Conservation (phyloP, 2,329 filamentous ascomycete genomes). For the Ophiostoma quercus region DNA sequence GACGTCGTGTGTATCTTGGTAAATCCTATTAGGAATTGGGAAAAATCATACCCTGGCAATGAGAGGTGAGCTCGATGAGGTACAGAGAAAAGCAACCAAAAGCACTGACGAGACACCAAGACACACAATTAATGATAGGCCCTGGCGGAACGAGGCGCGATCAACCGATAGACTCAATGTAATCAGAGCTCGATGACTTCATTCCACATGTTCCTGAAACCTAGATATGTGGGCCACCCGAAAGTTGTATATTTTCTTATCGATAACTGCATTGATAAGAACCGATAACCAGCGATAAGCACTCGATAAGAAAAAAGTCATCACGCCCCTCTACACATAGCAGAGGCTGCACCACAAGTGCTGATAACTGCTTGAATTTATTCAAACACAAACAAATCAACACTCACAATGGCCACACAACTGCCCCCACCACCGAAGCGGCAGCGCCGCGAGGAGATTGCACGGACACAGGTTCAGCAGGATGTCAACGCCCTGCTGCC, state of each 20-base stretch:
- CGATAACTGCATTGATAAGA: neutral
- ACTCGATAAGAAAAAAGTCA: conserved; percentile 24
- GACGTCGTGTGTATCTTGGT: no score
- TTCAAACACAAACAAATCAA: neutral
- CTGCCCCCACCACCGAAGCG: conserved; percentile 55
- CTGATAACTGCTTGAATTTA: neutral
- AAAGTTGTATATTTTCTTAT: neutral
- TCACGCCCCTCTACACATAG: neutral
- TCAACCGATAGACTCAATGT: neutral
- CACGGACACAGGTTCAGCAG: conserved; percentile 68
- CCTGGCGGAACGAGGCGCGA: neutral
- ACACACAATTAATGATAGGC: neutral
- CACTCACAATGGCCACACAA: conserved; percentile 34
- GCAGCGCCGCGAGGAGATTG: conserved; percentile 69
- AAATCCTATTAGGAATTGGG: no score
- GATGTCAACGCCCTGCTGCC: conserved; percentile 65
- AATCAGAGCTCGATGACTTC: neutral
- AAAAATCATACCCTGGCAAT: no score
- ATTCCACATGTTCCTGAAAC: neutral
- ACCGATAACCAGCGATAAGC: conserved; percentile 21
- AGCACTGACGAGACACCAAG: neutral
- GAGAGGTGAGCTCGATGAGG: no score
- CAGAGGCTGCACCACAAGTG: neutral
- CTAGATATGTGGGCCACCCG: neutral
- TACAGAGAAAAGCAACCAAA: no score